phyloP scores from a whole-genome alignment of 352 stramenopile species.

The Phytophthora tentaculata region DNA sequence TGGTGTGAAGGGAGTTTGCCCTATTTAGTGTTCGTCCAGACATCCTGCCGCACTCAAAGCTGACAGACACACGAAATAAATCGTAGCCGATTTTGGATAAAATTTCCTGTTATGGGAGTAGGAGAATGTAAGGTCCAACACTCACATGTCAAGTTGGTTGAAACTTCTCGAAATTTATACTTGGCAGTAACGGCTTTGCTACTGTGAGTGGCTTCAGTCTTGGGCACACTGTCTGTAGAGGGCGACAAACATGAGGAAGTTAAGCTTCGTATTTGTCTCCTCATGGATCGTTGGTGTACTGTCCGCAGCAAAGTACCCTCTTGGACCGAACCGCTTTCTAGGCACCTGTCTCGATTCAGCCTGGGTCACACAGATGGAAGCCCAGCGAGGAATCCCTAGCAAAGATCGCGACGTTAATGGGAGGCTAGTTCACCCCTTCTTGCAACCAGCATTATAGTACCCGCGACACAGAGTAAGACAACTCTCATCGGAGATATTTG shows the following conservation, averaged over 20 bases:
- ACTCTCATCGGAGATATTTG: not conserved
- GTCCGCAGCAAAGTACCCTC: not conserved
- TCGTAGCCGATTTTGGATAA: no score
- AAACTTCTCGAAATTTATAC: not conserved
- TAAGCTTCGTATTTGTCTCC: not conserved
- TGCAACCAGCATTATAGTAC: slow-evolving; percentile 42
- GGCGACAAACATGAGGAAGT: not conserved
- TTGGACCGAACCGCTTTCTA: slow-evolving; percentile 49
- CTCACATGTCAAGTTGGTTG: no score
- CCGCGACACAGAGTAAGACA: slow-evolving; percentile 31
- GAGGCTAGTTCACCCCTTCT: slow-evolving; percentile 48
- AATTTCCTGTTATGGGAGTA: no score
- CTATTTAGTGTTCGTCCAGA: no score
- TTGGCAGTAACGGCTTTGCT: not conserved
- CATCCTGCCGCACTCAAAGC: no score
- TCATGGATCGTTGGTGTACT: not conserved
- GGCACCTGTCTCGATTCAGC: slow-evolving; percentile 48
- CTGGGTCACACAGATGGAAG: slow-evolving; percentile 50
- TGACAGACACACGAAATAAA: no score
- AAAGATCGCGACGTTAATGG: slow-evolving; percentile 35
- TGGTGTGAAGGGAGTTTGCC: no score
- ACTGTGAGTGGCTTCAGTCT: not conserved
- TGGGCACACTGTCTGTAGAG: not conserved
- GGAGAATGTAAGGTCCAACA: no score
- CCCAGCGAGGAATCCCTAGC: slow-evolving; percentile 22